phyloP scores from a whole-genome alignment of 768 basidiomycete species.

The Russula emetica region DNA sequence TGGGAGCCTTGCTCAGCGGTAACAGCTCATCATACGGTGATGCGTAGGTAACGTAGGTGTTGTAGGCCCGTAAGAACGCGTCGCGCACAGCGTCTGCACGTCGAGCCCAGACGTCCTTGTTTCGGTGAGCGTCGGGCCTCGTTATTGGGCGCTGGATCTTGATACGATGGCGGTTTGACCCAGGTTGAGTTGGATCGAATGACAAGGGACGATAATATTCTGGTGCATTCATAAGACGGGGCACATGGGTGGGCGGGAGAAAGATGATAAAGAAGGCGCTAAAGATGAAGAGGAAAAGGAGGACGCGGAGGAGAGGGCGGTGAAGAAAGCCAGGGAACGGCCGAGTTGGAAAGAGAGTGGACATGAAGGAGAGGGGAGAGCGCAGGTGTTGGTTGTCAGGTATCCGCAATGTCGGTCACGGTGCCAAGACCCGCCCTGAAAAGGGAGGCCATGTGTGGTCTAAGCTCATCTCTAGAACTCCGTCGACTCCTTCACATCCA shows the following conservation, averaged over 20 bases:
- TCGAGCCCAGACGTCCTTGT: conserved; percentile 41
- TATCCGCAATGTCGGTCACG: no score
- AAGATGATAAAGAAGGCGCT: neutral
- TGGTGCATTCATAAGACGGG: neutral
- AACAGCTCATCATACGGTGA: conserved; percentile 58
- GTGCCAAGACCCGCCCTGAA: no score
- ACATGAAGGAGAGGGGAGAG: neutral
- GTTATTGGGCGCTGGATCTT: conserved; percentile 5
- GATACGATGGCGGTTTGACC: conserved; percentile 6
- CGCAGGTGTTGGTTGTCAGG: no score
- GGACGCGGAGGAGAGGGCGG: conserved; percentile 5
- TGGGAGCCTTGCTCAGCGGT: conserved; percentile 46
- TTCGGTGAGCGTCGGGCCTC: neutral
- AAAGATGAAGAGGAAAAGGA: neutral
- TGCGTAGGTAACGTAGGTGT: conserved; percentile 57
- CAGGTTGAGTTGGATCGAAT: neutral
- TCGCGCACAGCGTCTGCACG: conserved; percentile 54
- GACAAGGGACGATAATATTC: neutral
- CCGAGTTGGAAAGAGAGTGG: neutral
- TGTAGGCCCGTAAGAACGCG: conserved; percentile 65
- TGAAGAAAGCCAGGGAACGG: neutral
- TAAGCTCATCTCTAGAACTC: no score
- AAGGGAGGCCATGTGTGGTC: no score
- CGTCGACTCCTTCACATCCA: no score
- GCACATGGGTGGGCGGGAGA: neutral